These are phyloP conservation scores for Stramenopiles sp. DNA, from an alignment of 352 stramenopile species.

Conservation along the genomic window DNA sequence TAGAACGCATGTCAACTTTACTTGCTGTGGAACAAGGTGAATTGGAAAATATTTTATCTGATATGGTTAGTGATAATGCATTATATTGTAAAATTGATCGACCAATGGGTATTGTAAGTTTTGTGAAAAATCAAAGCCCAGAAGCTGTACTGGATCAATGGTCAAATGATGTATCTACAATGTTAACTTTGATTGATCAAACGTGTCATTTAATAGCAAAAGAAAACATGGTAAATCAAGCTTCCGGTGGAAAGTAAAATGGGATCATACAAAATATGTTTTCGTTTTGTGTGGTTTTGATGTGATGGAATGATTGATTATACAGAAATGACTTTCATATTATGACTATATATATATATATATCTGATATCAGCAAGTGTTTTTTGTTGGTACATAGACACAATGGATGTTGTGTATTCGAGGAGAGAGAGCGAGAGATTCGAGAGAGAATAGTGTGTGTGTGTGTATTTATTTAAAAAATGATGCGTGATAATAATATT, in stretches of 20 bases:
- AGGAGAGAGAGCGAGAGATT: too few species aligned
- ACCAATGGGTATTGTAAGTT: constrained; percentile 83
- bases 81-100: constrained; percentile 93
- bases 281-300: too few species aligned
- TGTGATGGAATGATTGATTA: too few species aligned
- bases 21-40: constrained; percentile 65
- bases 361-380: too few species aligned
- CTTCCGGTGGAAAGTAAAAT: constrained; percentile 28
- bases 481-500: too few species aligned
- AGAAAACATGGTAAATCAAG: constrained; percentile 92
- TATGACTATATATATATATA: too few species aligned
- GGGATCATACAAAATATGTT: too few species aligned
- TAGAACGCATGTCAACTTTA: constrained; percentile 72
- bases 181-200: constrained; percentile 84
- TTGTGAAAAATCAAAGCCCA: constrained; percentile 55
- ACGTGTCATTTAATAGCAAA: constrained; percentile 97
- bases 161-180: constrained; percentile 79
- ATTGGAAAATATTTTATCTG: constrained; percentile 21
- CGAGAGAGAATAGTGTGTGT: too few species aligned
- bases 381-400: too few species aligned
- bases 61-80: constrained; percentile 70
- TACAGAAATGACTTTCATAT: too few species aligned
- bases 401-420: too few species aligned
- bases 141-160: constrained; percentile 85
- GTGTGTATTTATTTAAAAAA: too few species aligned